phyloP scores from a whole-genome alignment of 2,329 filamentous ascomycete genomes.

The Colletotrichum karsti region DNA sequence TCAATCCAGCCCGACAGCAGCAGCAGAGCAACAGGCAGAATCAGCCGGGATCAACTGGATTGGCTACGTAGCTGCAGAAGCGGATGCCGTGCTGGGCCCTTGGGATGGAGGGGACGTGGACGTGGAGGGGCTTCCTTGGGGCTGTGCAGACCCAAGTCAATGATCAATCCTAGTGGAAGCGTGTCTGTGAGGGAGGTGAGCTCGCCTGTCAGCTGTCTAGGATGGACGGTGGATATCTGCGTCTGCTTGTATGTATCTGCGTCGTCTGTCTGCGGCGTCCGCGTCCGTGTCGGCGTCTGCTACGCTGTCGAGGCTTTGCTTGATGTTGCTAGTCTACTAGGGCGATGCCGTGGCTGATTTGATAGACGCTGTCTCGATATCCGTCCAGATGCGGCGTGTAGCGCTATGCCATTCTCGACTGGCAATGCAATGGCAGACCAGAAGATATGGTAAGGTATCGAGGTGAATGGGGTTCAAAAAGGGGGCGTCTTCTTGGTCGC shows the following conservation, averaged over 20 bases:
- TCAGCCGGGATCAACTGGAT: slow-evolving; percentile 5
- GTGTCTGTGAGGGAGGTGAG: slow-evolving; percentile 10
- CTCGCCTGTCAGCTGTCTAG: slow-evolving; percentile 12
- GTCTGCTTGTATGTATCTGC: background rate
- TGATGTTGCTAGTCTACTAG: slow-evolving; percentile 14
- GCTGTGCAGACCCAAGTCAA: slow-evolving; percentile 28
- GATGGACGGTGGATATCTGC: background rate
- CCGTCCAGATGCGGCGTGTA: slow-evolving; percentile 17
- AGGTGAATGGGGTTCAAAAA: background rate
- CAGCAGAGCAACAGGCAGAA: slow-evolving; percentile 23
- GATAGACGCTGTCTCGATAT: slow-evolving; percentile 9
- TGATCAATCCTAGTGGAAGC: slow-evolving; percentile 16
- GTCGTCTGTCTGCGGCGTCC: background rate
- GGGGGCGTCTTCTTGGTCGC: background rate
- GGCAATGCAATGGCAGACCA: slow-evolving; percentile 13
- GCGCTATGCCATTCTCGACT: slow-evolving; percentile 25
- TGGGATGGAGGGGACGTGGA: background rate
- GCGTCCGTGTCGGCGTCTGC: background rate
- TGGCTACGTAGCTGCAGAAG: slow-evolving; percentile 24
- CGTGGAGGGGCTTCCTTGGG: slow-evolving; percentile 25
- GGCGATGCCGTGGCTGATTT: slow-evolving; percentile 18
- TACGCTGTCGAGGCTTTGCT: slow-evolving; percentile 4
- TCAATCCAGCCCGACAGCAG: background rate
- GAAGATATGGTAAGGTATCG: background rate
- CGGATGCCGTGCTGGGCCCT: slow-evolving; percentile 25